Base-by-base conservation (phyloP, 2,329 filamentous ascomycete genomes). In the Cladosporium colombiae region DNA sequence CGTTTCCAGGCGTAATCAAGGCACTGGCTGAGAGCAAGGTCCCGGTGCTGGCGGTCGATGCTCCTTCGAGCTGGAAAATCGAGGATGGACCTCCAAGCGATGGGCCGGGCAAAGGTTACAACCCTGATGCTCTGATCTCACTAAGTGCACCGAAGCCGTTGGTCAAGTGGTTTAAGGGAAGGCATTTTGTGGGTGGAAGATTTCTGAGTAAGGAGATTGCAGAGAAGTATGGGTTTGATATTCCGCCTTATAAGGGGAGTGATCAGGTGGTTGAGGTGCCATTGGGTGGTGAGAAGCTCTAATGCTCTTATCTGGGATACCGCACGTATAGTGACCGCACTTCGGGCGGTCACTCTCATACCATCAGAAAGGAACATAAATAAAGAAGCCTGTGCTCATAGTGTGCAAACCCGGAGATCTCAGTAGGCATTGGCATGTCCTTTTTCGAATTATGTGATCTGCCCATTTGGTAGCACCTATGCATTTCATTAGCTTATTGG, bases 41-140 rank as follows among this genome's bases (percentile, higher is more conserved):
- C 8, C 91, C 93, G 0, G 90, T 98, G 0, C 89, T 95, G 2
- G 91, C 92, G 2, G 91, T 99, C 25, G 95, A 99, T 79, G 93
- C 92, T 7, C 95, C 95, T 1, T 96, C 92, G 35, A 95, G 91
- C 1, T 99, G 95, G 95, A 88, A 95, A 77, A 96, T 99, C 65
- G 91, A 97, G 74, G 82, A 83, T 13, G 95, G 95, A 0, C 94
- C 94, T 10, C 93, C 93, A 13, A 80, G 83, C 62, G 86, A 88
- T 1, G 94, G 92, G 0, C 84, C 91, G 0, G 94, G 93, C 0
- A 89, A 89, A 73, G 87, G 84, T 5, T 98, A 96, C 74, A 88
- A 91, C 81, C 95, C 95, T 70, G 82, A 85, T 37, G 88, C 89
- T 23, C 81, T 99, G 66, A 88, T 99, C 70, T 96, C 92, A 76